Evolutionary conservation across 352 stramenopile species (phyloP), one percentile per base, ranked within the genome.

Genomic region (Pelagophyceae sp.): DNA sequence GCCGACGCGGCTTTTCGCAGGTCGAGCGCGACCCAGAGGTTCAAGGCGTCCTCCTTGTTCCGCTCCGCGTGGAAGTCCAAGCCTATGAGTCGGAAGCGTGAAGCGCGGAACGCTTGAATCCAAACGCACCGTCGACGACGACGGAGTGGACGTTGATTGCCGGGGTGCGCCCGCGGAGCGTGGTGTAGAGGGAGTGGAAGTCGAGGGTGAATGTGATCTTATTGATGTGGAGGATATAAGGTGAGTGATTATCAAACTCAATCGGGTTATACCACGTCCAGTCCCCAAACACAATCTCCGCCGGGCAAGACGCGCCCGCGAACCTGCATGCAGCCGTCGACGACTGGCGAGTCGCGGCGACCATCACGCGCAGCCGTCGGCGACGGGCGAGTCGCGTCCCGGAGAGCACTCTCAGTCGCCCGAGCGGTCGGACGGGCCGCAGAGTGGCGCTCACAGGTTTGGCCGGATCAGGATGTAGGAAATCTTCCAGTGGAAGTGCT

Each of bases 1-100:
- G n/a, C n/a, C n/a, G n/a, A n/a, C n/a, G n/a, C n/a, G n/a, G n/a
- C n/a, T n/a, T n/a, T n/a, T n/a, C 1, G 61, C 6, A 71, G 61
- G 61, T 71, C 61, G n/a, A 71, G 61, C 61, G 61, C 17, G 61
- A 71, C 61, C 61, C 17, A 38, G n/a, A 71, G 27, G 29, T 71
- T 71, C 3, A 71, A 31, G 6, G 61, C 61, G 61, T 71, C 61
- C 31, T 71, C 19, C 31, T 32, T n/a, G 61, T 71, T 71, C 19
- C 61, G 61, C 61, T 71, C 29, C 31, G 29, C 15, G 61, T 25
- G 27, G 31, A 71, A 71, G 3, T 37, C 2, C 5, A 71, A 11
- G 61, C 33, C 61, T 1, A 5, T 27, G 29, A 71, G 61, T 2
- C 27, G 33, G 29, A 71, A 5, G 2, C n/a, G 6, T 1, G 61